phyloP scores from a whole-genome alignment of 768 basidiomycete genomes.

The Thelephora aurantiotincta region DNA sequence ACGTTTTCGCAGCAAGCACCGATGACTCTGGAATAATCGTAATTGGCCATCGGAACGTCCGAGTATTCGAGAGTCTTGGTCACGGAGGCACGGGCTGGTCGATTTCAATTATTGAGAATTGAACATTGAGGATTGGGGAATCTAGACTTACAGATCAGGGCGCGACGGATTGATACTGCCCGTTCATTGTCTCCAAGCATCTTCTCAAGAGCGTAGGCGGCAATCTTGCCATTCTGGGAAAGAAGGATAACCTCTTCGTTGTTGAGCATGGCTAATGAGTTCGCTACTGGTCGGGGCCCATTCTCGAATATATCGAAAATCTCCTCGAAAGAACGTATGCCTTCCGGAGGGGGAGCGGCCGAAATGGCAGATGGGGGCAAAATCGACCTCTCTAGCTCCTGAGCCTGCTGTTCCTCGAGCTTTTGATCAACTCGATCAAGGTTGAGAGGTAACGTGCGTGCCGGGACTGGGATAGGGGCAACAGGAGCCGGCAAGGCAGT shows the following conservation, averaged over 20 bases:
- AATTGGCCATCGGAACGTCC: slow-evolving; percentile 68
- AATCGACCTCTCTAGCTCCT: slow-evolving; percentile 8
- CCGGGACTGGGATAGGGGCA: slow-evolving; percentile 3
- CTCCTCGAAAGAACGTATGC: slow-evolving; percentile 50
- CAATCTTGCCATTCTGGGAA: slow-evolving; percentile 83
- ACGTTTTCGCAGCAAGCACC: slow-evolving; percentile 99
- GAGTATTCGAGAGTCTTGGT: slow-evolving; percentile 79
- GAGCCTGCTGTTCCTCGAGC: slow-evolving; percentile 24
- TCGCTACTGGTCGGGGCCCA: slow-evolving; percentile 46
- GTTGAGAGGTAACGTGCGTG: slow-evolving; percentile 24
- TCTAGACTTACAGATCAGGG: slow-evolving; percentile 68
- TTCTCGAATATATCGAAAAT: slow-evolving; percentile 71
- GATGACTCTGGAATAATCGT: slow-evolving; percentile 88
- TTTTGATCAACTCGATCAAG: slow-evolving; percentile 43
- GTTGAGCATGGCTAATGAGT: slow-evolving; percentile 45
- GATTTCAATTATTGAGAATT: background rate
- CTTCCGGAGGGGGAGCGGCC: slow-evolving; percentile 6
- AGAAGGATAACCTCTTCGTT: slow-evolving; percentile 90
- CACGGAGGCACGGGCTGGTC: slow-evolving; percentile 63
- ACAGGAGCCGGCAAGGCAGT: slow-evolving; percentile 9
- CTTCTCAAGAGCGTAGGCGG: slow-evolving; percentile 93
- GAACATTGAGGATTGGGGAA: background rate
- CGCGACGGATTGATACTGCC: slow-evolving; percentile 76
- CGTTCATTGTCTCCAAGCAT: slow-evolving; percentile 78
- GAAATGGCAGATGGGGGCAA: slow-evolving; percentile 2